phyloP scores from a whole-genome alignment of 305 asterid genomes.

The Fraxinus velutina region DNA sequence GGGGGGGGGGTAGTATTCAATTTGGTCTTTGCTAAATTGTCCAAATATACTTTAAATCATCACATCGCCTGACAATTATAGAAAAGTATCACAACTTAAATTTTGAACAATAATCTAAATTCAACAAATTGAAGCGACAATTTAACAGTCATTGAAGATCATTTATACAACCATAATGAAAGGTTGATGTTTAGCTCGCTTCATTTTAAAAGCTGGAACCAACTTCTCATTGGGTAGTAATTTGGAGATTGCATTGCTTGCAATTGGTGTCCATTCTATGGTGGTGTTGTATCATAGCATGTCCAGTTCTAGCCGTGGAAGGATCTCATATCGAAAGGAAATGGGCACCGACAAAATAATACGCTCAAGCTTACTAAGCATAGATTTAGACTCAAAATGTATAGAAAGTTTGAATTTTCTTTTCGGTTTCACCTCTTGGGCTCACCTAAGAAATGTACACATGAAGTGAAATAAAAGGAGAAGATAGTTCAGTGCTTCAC shows the following conservation, averaged over 20 bases:
- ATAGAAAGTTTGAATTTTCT: background rate
- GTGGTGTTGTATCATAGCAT: background rate
- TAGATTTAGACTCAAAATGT: background rate
- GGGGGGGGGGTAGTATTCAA: no score
- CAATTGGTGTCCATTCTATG: slow-evolving; percentile 8
- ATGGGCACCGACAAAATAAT: background rate
- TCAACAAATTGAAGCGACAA: background rate
- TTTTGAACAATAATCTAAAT: background rate
- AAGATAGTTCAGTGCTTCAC: background rate
- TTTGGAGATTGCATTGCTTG: background rate
- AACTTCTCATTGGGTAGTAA: background rate
- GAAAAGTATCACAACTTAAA: no score
- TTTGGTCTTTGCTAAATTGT: background rate
- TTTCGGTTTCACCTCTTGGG: background rate
- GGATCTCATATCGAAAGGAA: background rate
- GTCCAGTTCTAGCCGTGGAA: slow-evolving; percentile 12
- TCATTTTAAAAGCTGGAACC: no score
- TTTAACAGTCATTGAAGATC: background rate
- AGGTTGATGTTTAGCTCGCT: background rate
- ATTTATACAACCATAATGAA: background rate
- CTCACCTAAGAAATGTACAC: background rate
- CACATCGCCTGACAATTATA: background rate
- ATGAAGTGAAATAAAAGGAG: background rate
- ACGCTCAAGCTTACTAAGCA: background rate
- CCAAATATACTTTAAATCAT: background rate